Conservation (phyloP, 768 basidiomycete genomes). For the Myochromella boudieri region DNA sequence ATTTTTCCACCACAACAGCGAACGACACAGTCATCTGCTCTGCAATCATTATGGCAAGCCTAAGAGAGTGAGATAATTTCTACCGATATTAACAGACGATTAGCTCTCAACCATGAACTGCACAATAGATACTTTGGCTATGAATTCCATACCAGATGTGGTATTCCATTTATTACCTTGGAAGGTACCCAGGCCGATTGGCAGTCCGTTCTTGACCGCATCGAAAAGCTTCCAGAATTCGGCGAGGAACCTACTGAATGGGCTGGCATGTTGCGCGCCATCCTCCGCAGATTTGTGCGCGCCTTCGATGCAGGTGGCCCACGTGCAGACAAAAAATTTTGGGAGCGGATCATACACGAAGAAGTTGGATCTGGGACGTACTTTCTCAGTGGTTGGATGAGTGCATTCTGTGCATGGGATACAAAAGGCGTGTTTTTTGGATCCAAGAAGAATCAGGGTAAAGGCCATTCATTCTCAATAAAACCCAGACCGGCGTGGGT, state of each 20-base stretch:
- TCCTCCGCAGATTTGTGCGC: constrained; percentile 34
- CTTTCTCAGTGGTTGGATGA: constrained; percentile 39
- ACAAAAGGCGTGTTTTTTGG: not conserved
- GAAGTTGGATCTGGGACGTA: constrained; percentile 19
- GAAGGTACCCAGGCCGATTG: too few relatives aligned
- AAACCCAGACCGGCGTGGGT: not conserved
- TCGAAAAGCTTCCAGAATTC: constrained; percentile 38
- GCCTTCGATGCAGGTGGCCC: constrained; percentile 30
- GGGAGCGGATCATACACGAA: constrained; percentile 29
- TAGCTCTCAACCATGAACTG: not conserved
- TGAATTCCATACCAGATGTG: constrained; percentile 29
- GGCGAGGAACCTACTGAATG: constrained; percentile 33
- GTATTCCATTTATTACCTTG: too few relatives aligned
- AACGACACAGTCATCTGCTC: constrained; percentile 36
- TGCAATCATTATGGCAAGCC: constrained; percentile 40
- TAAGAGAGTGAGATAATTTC: constrained; percentile 23
- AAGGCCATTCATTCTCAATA: not conserved
- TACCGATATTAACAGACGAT: too few relatives aligned
- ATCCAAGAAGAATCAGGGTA: too few relatives aligned
- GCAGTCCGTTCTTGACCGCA: too few relatives aligned
- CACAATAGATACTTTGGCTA: constrained; percentile 41
- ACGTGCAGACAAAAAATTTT: constrained; percentile 33
- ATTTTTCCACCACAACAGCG: constrained; percentile 43
- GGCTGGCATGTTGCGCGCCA: constrained; percentile 38
- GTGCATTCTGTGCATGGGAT: constrained; percentile 31